A percentile compares a stretch with the other conserved stretches of the same genome.
phyloP scores from a whole-genome alignment of 2,329 filamentous ascomycete species.

The Emergomyces africanus region DNA sequence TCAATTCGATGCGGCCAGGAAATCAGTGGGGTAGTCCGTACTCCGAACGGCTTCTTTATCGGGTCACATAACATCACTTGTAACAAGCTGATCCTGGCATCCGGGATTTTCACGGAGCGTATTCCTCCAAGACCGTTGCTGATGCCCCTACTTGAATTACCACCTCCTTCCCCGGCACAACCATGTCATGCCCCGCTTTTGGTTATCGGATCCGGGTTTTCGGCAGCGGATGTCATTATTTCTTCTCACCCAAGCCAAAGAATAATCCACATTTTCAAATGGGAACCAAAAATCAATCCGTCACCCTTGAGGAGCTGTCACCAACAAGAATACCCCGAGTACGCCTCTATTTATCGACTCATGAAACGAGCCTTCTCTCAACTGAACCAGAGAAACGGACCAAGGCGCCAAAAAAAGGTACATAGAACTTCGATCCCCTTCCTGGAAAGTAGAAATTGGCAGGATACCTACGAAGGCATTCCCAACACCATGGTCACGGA shows the following conservation, averaged over 20 bases:
- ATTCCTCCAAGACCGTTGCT: slow-evolving; percentile 40
- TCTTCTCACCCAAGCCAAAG: slow-evolving; percentile 38
- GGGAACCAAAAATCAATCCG: slow-evolving; percentile 42
- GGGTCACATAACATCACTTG: slow-evolving; percentile 41
- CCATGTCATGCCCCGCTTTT: slow-evolving; percentile 32
- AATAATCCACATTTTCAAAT: slow-evolving; percentile 49
- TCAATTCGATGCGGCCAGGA: slow-evolving; percentile 32
- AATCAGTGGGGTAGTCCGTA: slow-evolving; percentile 33
- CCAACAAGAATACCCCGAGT: slow-evolving; percentile 49
- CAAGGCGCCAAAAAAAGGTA: slow-evolving; percentile 14
- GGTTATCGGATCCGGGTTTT: slow-evolving; percentile 49
- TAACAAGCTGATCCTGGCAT: slow-evolving; percentile 45
- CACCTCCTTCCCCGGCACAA: slow-evolving; percentile 10
- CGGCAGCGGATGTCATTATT: slow-evolving; percentile 48
- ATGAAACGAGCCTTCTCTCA: slow-evolving; percentile 42
- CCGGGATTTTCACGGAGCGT: slow-evolving; percentile 45
- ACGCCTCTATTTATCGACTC: slow-evolving; percentile 45
- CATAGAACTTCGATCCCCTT: slow-evolving; percentile 32
- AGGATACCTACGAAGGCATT: slow-evolving; percentile 40
- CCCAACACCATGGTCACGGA: slow-evolving; percentile 39
- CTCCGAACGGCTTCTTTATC: slow-evolving; percentile 36
- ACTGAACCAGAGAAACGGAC: slow-evolving; percentile 7
- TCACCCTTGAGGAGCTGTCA: slow-evolving; percentile 48
- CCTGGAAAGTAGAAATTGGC: slow-evolving; percentile 38
- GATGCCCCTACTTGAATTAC: slow-evolving; percentile 30